These are phyloP conservation scores for Stenocarpella maydis DNA, from an alignment of 2,329 filamentous ascomycete species.

Conservation along the genomic window DNA sequence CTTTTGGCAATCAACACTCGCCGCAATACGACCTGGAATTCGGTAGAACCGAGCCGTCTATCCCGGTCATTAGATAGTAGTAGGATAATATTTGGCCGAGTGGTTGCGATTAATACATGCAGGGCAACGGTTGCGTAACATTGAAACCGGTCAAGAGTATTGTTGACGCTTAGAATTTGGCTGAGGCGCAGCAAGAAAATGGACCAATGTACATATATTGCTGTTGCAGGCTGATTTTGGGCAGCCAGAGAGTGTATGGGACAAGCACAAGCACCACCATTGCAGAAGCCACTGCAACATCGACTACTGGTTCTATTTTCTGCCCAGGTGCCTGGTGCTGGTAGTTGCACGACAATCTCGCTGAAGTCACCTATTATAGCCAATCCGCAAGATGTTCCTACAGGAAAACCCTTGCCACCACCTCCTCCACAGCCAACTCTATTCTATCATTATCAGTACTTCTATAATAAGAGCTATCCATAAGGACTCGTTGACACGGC, in stretches of 20 bases:
- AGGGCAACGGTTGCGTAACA: background rate
- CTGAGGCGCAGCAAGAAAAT: background rate
- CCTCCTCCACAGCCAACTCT: background rate
- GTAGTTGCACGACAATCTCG: too few relatives aligned
- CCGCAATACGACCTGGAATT: background rate
- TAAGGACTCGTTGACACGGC: background rate
- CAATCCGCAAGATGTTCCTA: too few relatives aligned
- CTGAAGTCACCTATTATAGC: too few relatives aligned
- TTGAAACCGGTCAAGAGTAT: too few relatives aligned
- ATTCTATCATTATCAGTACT: background rate
- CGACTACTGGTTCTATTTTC: too few relatives aligned
- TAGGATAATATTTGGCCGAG: background rate
- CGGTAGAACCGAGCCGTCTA: background rate
- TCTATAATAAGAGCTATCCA: background rate
- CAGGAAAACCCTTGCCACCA: background rate
- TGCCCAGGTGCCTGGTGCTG: too few relatives aligned
- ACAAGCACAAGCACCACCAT: background rate
- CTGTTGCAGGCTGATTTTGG: too few relatives aligned
- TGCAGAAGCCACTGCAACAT: background rate
- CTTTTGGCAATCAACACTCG: background rate
- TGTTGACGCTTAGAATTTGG: too few relatives aligned
- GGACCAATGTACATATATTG: background rate
- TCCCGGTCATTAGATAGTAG: background rate
- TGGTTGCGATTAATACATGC: background rate
- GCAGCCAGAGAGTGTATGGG: background rate